Percentiles rank a stretch among this genome's conserved stretches.
These are phyloP conservation scores for Suhomyces bokatorum DNA, from an alignment of 1,139 yeast species.

Conservation along the genomic window DNA sequence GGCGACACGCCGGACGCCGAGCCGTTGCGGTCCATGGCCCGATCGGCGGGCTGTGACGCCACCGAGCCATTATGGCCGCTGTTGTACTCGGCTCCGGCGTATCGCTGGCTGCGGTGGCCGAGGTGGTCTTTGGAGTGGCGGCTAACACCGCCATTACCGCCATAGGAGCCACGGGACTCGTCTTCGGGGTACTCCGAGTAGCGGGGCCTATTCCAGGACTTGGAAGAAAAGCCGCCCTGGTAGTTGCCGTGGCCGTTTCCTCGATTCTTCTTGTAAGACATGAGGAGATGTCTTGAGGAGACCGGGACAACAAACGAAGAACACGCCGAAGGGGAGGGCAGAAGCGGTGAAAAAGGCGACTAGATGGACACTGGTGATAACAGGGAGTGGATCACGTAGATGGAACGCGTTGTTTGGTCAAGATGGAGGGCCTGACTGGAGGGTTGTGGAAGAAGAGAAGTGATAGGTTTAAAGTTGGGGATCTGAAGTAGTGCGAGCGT, in stretches of 20 bases:
- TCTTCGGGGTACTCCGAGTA: slow-evolving; percentile 3
- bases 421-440: background rate
- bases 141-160: background rate
- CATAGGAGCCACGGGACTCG: background rate
- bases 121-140: background rate
- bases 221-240: slow-evolving; percentile 2
- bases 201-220: slow-evolving; percentile 6
- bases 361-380: background rate
- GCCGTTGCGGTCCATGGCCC: too few relatives aligned
- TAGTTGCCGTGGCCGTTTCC: slow-evolving; percentile 4
- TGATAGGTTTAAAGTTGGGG: slow-evolving; percentile 2
- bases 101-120: background rate
- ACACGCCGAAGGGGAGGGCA: background rate
- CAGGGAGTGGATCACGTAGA: background rate
- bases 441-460: background rate
- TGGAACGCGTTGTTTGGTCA: background rate
- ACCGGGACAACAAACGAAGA: background rate
- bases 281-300: slow-evolving; percentile 1
- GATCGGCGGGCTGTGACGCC: too few relatives aligned
- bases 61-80: background rate
- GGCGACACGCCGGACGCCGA: too few relatives aligned
- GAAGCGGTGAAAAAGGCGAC: background rate
- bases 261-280: slow-evolving; percentile 8
- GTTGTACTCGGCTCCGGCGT: background rate
- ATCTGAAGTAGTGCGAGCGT: slow-evolving; percentile 9